phyloP scores from a whole-genome alignment of 2,329 filamentous ascomycete genomes.

The Sclerotinia glacialis region DNA sequence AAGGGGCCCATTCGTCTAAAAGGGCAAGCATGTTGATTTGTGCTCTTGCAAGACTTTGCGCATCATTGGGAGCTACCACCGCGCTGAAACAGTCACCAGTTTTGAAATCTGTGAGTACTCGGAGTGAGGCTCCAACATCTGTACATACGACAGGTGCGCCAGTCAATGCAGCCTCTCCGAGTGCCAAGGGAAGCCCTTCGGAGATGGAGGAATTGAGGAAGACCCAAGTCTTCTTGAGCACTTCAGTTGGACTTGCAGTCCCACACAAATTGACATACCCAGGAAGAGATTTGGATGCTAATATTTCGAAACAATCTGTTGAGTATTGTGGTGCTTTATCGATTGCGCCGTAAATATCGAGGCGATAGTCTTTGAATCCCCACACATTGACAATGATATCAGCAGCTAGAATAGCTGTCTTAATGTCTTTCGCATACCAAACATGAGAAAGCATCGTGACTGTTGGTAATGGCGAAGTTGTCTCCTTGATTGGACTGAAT shows the following conservation, averaged over 20 bases:
- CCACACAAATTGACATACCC: slow-evolving; percentile 39
- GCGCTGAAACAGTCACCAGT: slow-evolving; percentile 53
- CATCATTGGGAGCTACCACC: slow-evolving; percentile 63
- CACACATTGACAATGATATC: slow-evolving; percentile 65
- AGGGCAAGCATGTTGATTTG: slow-evolving; percentile 62
- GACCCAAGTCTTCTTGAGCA: slow-evolving; percentile 47
- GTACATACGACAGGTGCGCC: slow-evolving; percentile 56
- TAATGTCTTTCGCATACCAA: slow-evolving; percentile 58
- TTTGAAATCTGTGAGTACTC: slow-evolving; percentile 54
- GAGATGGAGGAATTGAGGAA: slow-evolving; percentile 57
- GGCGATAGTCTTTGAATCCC: slow-evolving; percentile 62
- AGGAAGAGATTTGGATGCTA: slow-evolving; percentile 37
- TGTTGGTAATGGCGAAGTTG: slow-evolving; percentile 57
- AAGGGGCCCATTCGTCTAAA: slow-evolving; percentile 59
- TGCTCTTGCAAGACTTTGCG: slow-evolving; percentile 56
- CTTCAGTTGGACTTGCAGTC: slow-evolving; percentile 44
- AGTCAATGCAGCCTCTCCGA: slow-evolving; percentile 56
- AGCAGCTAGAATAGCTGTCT: slow-evolving; percentile 60
- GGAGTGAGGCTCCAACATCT: slow-evolving; percentile 54
- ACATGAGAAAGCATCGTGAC: slow-evolving; percentile 65
- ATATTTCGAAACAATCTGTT: slow-evolving; percentile 52
- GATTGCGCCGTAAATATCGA: slow-evolving; percentile 62
- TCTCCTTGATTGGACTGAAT: slow-evolving; percentile 58
- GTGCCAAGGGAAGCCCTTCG: slow-evolving; percentile 54
- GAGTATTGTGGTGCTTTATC: slow-evolving; percentile 62